Evolutionary conservation across 176 grass and related monocot genomes (phyloP), one percentile per base, ranked within the genome.

Genomic region (Pharus latifolius): DNA sequence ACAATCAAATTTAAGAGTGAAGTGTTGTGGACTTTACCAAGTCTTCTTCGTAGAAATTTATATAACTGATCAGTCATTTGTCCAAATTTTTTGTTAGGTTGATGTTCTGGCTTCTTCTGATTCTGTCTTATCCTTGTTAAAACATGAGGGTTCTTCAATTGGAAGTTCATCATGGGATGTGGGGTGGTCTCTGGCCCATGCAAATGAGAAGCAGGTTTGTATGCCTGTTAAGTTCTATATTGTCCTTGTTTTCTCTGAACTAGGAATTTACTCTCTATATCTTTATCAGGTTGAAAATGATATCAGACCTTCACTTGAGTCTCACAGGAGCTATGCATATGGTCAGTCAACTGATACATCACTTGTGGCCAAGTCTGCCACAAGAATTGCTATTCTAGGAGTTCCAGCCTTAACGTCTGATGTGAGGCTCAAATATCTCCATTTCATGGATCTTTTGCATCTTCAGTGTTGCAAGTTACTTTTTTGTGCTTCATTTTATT

Each of bases 361-460:
- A 53, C 67, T 62, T 66, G 49, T 87, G 73, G 73, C 81, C 26
- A 92, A 80, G 60, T 87, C 89, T 3, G 60, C 60, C 56, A 90
- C 94, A 78, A 90, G 86, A 88, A 89, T 97, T 64, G 89, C 89
- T 54, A 65, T 97, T 88, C 78, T 97, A 76, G 89, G 86, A 76
- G 75, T 97, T 85, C 32, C 79, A 10, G 58, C 49, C 56, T 69
- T 78, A 65, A 64, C 59, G 28, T 72, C 69, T n/a, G 75, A 79
- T 74, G 94, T 97, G 75, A 64, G 46, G 33, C 16, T 49, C 68
- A 66, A 25, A 40, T 30, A 41, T 38, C 74, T 60, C 61, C 55
- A n/a, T 59, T 78, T 47, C 56, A 74, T 86, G 35, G n/a, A 69
- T 66, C 53, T 56, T 84, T 40, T 73, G 49, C 47, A 64, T 10